phyloP scores from a whole-genome alignment of 352 stramenopile species.

The Globisporangium viniferum region DNA sequence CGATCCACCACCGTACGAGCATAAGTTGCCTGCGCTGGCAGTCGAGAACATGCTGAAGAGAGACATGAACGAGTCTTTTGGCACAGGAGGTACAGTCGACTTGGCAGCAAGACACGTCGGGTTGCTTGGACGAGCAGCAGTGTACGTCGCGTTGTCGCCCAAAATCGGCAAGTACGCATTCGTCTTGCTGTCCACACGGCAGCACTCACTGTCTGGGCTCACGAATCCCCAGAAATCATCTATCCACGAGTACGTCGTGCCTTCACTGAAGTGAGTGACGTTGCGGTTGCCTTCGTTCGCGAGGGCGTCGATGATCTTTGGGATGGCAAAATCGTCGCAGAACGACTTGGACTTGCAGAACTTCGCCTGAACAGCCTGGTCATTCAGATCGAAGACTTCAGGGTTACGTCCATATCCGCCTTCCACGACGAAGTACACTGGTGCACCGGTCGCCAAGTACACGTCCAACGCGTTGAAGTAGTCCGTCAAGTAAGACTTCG shows the following conservation, averaged over 20 bases:
- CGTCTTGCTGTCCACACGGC: slow-evolving; percentile 37
- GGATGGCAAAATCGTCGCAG: slow-evolving; percentile 46
- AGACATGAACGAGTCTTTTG: slow-evolving; percentile 26
- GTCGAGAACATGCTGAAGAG: slow-evolving; percentile 34
- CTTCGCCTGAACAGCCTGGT: slow-evolving; percentile 34
- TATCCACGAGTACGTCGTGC: slow-evolving; percentile 67
- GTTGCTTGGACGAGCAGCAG: slow-evolving; percentile 25
- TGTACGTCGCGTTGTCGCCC: slow-evolving; percentile 46
- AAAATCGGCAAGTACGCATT: slow-evolving; percentile 46
- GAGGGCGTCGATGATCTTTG: slow-evolving; percentile 55
- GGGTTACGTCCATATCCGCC: slow-evolving; percentile 50
- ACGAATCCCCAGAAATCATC: slow-evolving; percentile 69
- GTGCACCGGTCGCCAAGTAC: slow-evolving; percentile 51
- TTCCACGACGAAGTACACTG: slow-evolving; percentile 68
- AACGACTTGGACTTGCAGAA: slow-evolving; percentile 71
- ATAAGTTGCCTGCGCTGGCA: slow-evolving; percentile 26
- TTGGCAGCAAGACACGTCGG: slow-evolving; percentile 38
- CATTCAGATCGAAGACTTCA: slow-evolving; percentile 39
- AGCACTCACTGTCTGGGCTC: slow-evolving; percentile 57
- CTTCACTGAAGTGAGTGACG: slow-evolving; percentile 50
- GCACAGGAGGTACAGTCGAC: slow-evolving; percentile 21
- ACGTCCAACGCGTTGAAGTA: slow-evolving; percentile 60
- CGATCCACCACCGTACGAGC: slow-evolving; percentile 46
- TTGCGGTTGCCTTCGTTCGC: slow-evolving; percentile 41
- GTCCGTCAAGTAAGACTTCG: slow-evolving; percentile 61